Evolutionary conservation across 1,284 basidiomycete species (phyloP).

Genomic region (Pholiota adiposa): DNA sequence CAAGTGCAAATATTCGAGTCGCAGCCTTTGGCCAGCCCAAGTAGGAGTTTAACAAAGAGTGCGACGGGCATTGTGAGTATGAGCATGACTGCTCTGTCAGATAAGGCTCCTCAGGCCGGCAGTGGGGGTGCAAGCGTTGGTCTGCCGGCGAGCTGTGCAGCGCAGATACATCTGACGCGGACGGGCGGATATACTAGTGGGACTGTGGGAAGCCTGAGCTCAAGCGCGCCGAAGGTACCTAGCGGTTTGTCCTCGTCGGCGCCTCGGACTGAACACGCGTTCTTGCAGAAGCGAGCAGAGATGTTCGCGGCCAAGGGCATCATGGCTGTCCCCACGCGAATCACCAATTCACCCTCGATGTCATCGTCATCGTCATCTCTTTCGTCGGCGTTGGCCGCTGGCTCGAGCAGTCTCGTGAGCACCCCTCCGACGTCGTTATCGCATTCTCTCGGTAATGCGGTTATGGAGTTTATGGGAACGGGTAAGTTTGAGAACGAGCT

Average conservation of each 20-base stretch:
- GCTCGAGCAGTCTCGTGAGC: constrained; percentile 49
- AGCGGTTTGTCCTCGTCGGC: constrained; percentile 41
- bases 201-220: constrained; percentile 36
- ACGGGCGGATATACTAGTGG: constrained; percentile 32
- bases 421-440: constrained; percentile 62
- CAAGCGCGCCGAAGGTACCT: constrained; percentile 44
- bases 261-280: constrained; percentile 23
- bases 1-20: constrained; percentile 81
- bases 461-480: constrained; percentile 44
- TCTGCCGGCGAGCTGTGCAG: constrained; percentile 42
- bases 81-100: constrained; percentile 30
- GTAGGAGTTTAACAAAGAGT: constrained; percentile 49
- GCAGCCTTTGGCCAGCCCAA: constrained; percentile 68
- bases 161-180: constrained; percentile 42
- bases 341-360: constrained; percentile 42
- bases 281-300: constrained; percentile 25
- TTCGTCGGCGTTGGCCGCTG: constrained; percentile 43
- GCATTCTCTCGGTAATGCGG: constrained; percentile 47
- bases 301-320: constrained; percentile 27
- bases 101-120: constrained; percentile 34
- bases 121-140: constrained; percentile 45
- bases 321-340: constrained; percentile 28
- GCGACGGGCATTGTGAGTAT: constrained; percentile 39
- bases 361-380: constrained; percentile 57
- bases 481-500: constrained; percentile 34